Evolutionary conservation across 2,329 filamentous ascomycete species (phyloP).

Genomic region (Claviceps sp.): DNA sequence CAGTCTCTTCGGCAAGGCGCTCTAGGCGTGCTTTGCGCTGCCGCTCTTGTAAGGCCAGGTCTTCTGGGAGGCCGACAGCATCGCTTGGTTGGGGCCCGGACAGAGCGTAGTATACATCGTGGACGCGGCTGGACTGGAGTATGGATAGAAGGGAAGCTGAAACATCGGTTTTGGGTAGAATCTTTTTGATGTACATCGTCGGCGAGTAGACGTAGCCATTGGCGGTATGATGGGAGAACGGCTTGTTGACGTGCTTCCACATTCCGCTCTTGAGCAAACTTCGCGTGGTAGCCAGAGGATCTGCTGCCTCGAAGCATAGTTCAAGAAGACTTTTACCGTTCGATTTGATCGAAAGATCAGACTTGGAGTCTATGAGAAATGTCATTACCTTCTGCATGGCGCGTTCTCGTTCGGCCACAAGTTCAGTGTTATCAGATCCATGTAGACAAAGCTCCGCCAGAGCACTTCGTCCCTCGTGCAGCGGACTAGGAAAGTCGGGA

Average conservation of each 20-base stretch:
- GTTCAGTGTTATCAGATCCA: slow-evolving; percentile 31
- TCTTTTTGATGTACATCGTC: slow-evolving; percentile 44
- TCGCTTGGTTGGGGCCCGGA: slow-evolving; percentile 39
- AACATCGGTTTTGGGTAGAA: slow-evolving; percentile 26
- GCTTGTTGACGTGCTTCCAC: slow-evolving; percentile 51
- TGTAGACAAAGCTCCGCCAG: slow-evolving; percentile 50
- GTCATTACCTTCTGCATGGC: slow-evolving; percentile 43
- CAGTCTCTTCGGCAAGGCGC: slow-evolving; percentile 30
- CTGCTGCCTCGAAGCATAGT: slow-evolving; percentile 43
- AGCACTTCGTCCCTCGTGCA: slow-evolving; percentile 49
- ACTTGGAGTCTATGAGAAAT: slow-evolving; percentile 41
- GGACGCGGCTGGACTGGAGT: slow-evolving; percentile 36
- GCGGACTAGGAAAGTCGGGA: slow-evolving; percentile 48
- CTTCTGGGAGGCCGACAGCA: slow-evolving; percentile 36
- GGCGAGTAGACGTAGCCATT: slow-evolving; percentile 47
- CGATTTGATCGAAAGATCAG: slow-evolving; percentile 40
- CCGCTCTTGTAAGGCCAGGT: slow-evolving; percentile 35
- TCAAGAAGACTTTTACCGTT: slow-evolving; percentile 46
- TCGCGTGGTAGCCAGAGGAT: slow-evolving; percentile 40
- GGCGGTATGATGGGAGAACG: slow-evolving; percentile 40
- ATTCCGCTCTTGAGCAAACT: slow-evolving; percentile 48
- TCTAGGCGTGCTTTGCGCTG: slow-evolving; percentile 33
- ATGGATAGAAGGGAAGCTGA: slow-evolving; percentile 31
- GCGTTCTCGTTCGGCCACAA: slow-evolving; percentile 35
- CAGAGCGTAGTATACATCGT: slow-evolving; percentile 41